Percentiles rank a stretch among this genome's conserved stretches.
These are phyloP conservation scores for Coemansia sp. DNA, from an alignment of 192 early-diverging fungal genomes.

Conservation along the genomic window DNA sequence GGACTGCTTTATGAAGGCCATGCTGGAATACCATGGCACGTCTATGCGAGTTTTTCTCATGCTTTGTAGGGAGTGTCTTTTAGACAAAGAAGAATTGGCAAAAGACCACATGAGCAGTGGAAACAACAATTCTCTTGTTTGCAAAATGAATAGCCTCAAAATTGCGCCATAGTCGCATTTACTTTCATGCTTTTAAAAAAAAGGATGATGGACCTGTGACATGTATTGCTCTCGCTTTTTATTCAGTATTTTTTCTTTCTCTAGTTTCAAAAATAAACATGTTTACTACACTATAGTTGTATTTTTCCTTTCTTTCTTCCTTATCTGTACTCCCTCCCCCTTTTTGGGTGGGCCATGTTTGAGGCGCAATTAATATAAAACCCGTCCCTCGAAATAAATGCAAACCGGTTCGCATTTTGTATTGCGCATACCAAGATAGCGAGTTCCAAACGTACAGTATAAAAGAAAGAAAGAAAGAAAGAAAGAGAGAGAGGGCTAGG, in stretches of 20 bases:
- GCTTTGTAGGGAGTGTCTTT: constrained; percentile 23
- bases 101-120: neutral
- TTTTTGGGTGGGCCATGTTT: no score
- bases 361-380: neutral
- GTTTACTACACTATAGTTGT: neutral
- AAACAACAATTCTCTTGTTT: constrained; percentile 24
- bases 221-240: no score
- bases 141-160: constrained; percentile 25
- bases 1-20: constrained; percentile 45
- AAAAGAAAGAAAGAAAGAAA: no score
- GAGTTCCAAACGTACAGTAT: no score
- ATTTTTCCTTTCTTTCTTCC: no score
- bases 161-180: constrained; percentile 8
- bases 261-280: neutral
- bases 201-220: no score
- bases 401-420: neutral
- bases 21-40: constrained; percentile 31
- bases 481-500: neutral
- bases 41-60: constrained; percentile 34
- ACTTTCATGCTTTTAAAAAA: neutral
- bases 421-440: no score
- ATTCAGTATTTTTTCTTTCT: neutral
- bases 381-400: neutral
- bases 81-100: neutral
- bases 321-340: no score